These are phyloP conservation scores for Misopates orontium DNA, from an alignment of 257 asterid genomes.

Conservation along the genomic window DNA sequence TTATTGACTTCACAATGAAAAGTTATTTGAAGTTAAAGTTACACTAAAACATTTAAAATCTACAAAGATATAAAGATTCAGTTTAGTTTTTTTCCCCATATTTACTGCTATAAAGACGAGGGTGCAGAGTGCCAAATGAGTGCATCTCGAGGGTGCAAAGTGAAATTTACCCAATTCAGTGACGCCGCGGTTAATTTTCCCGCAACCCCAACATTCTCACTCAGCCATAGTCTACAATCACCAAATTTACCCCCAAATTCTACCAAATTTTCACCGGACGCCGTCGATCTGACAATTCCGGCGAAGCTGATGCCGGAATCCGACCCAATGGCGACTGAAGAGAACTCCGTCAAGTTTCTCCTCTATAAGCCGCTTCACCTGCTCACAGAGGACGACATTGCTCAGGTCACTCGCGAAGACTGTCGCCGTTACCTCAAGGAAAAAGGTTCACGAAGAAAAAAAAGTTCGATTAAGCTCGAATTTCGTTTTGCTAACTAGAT, in stretches of 20 bases:
- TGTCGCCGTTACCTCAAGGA: constrained; percentile 97
- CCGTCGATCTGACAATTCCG: constrained; percentile 23
- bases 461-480: background rate
- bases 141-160: too few relatives aligned
- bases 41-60: too few relatives aligned
- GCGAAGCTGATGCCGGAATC: constrained; percentile 48
- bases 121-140: too few relatives aligned
- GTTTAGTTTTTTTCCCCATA: too few relatives aligned
- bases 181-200: too few relatives aligned
- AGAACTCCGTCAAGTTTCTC: constrained; percentile 53
- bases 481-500: background rate
- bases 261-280: constrained; percentile 8
- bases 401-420: constrained; percentile 97
- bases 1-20: too few relatives aligned
- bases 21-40: too few relatives aligned
- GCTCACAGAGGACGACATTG: constrained; percentile 97
- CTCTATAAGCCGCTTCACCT: constrained; percentile 84
- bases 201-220: too few relatives aligned
- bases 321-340: constrained; percentile 55
- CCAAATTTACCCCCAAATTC: constrained; percentile 32
- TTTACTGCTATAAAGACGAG: too few relatives aligned
- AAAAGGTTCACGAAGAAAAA: constrained; percentile 50
- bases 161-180: too few relatives aligned
- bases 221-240: constrained; percentile 15
- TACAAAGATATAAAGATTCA: too few relatives aligned